A percentile compares a stretch with the other conserved stretches of the same genome.
Conservation (phyloP, 1,284 basidiomycete genomes). For the Rhodotorula sp. region DNA sequence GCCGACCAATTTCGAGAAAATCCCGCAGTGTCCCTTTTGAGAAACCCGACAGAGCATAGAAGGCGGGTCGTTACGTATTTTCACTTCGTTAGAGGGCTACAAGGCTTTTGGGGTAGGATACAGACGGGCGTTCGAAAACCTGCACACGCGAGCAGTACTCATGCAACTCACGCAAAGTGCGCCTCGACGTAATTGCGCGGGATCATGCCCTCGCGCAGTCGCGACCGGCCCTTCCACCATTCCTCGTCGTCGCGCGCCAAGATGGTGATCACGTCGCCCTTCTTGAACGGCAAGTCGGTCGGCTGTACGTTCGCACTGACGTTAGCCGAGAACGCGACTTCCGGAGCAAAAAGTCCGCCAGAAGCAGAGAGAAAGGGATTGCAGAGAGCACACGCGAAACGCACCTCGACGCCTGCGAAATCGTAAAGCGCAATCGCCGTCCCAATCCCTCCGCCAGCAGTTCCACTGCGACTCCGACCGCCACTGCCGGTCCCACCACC, state of each 20-base stretch:
- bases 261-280: conserved; percentile 75
- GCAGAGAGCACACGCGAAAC: background rate
- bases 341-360: background rate
- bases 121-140: too few relatives aligned
- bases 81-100: too few relatives aligned
- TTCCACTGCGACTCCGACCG: conserved; percentile 17
- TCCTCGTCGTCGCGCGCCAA: conserved; percentile 69
- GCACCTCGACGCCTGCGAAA: conserved; percentile 37
- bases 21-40: too few relatives aligned
- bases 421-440: conserved; percentile 33
- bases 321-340: background rate
- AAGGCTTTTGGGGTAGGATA: too few relatives aligned
- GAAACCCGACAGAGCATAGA: too few relatives aligned
- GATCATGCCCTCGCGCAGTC: conserved; percentile 56
- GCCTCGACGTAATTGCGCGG: conserved; percentile 59
- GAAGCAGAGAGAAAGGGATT: background rate
- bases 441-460: conserved; percentile 22
- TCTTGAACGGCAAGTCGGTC: conserved; percentile 72
- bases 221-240: conserved; percentile 66
- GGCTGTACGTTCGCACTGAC: background rate
- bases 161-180: background rate
- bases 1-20: too few relatives aligned
- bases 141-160: too few relatives aligned
- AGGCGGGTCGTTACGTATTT: too few relatives aligned
- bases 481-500: background rate